A percentile compares a stretch with the other conserved stretches of the same genome.
phyloP scores from a whole-genome alignment of 1,284 basidiomycete genomes.

The Papiliotrema fonsecae region DNA sequence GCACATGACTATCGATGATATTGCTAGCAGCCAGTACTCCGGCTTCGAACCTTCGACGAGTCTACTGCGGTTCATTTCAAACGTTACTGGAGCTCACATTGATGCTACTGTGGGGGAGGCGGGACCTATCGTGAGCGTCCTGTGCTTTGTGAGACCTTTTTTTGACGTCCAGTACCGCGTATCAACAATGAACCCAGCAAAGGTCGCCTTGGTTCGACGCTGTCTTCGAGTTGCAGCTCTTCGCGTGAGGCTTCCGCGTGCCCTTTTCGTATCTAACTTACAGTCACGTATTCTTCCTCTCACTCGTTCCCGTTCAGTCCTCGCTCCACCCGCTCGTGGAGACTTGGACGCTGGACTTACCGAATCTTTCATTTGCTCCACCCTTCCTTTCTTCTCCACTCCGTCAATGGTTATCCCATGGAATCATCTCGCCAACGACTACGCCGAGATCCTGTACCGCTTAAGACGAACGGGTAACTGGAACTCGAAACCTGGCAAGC shows the following conservation, averaged over 20 bases:
- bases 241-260: conserved; percentile 4
- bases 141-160: too few species aligned
- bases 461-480: conserved; percentile 10
- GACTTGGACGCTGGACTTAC: not conserved
- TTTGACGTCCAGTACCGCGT: conserved; percentile 10
- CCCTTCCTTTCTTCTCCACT: conserved; percentile 13
- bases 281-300: conserved; percentile 6
- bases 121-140: too few species aligned
- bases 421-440: conserved; percentile 3
- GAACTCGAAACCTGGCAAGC: not conserved
- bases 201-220: conserved; percentile 4
- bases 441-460: conserved; percentile 9
- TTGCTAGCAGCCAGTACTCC: conserved; percentile 5
- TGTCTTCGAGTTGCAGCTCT: conserved; percentile 8
- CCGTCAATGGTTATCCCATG: conserved; percentile 13
- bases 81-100: conserved; percentile 16
- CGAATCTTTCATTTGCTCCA: conserved; percentile 3
- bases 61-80: conserved; percentile 12
- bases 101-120: too few species aligned
- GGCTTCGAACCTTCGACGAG: conserved; percentile 5
- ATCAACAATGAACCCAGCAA: conserved; percentile 9
- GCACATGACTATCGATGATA: not conserved
- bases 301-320: conserved; percentile 1
- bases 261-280: not conserved
- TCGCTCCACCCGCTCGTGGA: conserved; percentile 2